Evolutionary conservation across 2,329 filamentous ascomycete species (phyloP).

Genomic region (Alternaria triticina): DNA sequence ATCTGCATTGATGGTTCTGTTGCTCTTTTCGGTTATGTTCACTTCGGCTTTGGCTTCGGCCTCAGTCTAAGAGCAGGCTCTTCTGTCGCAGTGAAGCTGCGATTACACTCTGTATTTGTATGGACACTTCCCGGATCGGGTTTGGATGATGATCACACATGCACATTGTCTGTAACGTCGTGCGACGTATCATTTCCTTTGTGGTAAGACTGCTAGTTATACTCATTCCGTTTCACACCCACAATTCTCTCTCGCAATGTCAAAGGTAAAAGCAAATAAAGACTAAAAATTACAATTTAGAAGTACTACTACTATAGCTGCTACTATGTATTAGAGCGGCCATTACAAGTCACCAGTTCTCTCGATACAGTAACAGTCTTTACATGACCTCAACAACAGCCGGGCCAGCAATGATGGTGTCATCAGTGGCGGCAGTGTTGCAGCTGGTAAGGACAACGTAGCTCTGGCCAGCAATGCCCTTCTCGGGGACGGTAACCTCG

Average conservation of each 20-base stretch:
- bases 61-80: background rate
- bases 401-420: conserved; percentile 33
- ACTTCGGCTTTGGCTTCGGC: background rate
- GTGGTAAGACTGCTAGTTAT: background rate
- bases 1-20: background rate
- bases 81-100: background rate
- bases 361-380: background rate
- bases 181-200: background rate
- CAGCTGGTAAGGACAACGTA: conserved; percentile 33
- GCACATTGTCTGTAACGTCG: background rate
- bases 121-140: background rate
- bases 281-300: background rate
- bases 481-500: conserved; percentile 27
- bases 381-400: conserved; percentile 27
- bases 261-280: background rate
- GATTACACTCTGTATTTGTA: background rate
- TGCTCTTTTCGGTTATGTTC: background rate
- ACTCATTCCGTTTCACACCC: too few species aligned
- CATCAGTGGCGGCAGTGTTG: conserved; percentile 33
- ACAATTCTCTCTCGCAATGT: too few species aligned
- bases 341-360: background rate
- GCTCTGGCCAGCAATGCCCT: conserved; percentile 33
- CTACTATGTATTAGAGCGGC: background rate
- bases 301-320: background rate
- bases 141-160: background rate